These are phyloP conservation scores for Diaporthe batatas DNA, from an alignment of 2,329 filamentous ascomycete species.

Conservation along the genomic window DNA sequence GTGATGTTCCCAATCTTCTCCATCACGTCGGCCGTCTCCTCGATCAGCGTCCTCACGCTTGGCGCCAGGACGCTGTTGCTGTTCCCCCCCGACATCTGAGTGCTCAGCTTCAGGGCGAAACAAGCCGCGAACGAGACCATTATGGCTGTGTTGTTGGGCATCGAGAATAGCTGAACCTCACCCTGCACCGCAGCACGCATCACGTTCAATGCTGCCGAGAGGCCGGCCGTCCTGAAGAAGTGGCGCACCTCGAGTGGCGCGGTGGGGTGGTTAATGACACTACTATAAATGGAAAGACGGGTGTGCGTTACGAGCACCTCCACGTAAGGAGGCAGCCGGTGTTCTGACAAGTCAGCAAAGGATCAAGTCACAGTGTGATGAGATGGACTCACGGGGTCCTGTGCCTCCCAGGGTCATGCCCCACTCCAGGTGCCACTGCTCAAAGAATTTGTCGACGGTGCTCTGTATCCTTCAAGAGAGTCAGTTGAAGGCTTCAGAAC, in stretches of 20 bases:
- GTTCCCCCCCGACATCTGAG: slow-evolving; percentile 65
- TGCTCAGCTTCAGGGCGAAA: slow-evolving; percentile 75
- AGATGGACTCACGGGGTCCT: slow-evolving; percentile 58
- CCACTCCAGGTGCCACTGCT: slow-evolving; percentile 75
- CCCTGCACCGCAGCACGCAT: slow-evolving; percentile 81
- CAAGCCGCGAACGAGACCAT: slow-evolving; percentile 84
- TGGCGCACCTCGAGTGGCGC: slow-evolving; percentile 78
- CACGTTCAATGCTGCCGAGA: slow-evolving; percentile 81
- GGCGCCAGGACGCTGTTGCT: slow-evolving; percentile 60
- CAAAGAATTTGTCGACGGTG: slow-evolving; percentile 75
- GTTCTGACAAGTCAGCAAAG: slow-evolving; percentile 52
- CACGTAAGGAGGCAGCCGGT: slow-evolving; percentile 77
- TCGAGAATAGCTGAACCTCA: slow-evolving; percentile 76
- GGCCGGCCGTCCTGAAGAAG: slow-evolving; percentile 78
- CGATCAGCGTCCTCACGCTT: slow-evolving; percentile 73
- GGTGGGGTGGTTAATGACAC: slow-evolving; percentile 80
- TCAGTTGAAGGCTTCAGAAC: slow-evolving; percentile 42
- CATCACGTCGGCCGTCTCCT: slow-evolving; percentile 76
- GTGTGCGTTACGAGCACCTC: slow-evolving; percentile 82
- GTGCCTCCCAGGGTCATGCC: slow-evolving; percentile 66
- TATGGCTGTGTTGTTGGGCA: slow-evolving; percentile 84
- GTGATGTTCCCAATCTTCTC: slow-evolving; percentile 77
- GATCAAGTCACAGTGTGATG: no score
- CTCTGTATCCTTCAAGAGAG: slow-evolving; percentile 61
- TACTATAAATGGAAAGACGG: slow-evolving; percentile 79